These are phyloP conservation scores for Musa acuminata DNA, from an alignment of 176 grass and related monocot genomes.

Conservation along the genomic window DNA sequence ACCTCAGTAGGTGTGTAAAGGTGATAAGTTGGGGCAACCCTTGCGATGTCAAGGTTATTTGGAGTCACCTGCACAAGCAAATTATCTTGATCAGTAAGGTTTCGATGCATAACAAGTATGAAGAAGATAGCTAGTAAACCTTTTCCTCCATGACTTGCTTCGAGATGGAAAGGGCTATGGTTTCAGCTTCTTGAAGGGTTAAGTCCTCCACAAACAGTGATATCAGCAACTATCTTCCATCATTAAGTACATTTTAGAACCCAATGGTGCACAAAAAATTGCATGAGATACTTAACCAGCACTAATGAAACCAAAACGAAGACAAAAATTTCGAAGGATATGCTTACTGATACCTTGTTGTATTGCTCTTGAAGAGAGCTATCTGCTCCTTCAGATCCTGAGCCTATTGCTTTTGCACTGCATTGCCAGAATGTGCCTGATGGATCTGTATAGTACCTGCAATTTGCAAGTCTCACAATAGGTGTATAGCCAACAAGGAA, in stretches of 20 bases:
- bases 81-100: neutral
- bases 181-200: constrained; percentile 76
- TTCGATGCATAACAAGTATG: neutral
- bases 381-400: constrained; percentile 97
- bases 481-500: too few relatives aligned
- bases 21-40: constrained; percentile 10
- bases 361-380: constrained; percentile 94
- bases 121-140: constrained; percentile 23
- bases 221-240: neutral
- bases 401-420: constrained; percentile 93
- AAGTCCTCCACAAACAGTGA: constrained; percentile 50
- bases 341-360: constrained; percentile 50
- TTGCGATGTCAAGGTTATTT: constrained; percentile 6
- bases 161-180: constrained; percentile 76
- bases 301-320: neutral
- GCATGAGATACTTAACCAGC: neutral
- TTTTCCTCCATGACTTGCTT: constrained; percentile 99
- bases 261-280: neutral
- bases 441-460: constrained; percentile 89
- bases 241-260: neutral
- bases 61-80: constrained; percentile 1
- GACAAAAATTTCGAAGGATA: neutral
- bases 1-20: constrained; percentile 3
- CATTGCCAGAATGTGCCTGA: constrained; percentile 95
- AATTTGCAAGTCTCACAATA: neutral